Evolutionary conservation across 495 filamentous ascomycete species (phyloP).

Genomic region (Lasiosphaeria miniovina): DNA sequence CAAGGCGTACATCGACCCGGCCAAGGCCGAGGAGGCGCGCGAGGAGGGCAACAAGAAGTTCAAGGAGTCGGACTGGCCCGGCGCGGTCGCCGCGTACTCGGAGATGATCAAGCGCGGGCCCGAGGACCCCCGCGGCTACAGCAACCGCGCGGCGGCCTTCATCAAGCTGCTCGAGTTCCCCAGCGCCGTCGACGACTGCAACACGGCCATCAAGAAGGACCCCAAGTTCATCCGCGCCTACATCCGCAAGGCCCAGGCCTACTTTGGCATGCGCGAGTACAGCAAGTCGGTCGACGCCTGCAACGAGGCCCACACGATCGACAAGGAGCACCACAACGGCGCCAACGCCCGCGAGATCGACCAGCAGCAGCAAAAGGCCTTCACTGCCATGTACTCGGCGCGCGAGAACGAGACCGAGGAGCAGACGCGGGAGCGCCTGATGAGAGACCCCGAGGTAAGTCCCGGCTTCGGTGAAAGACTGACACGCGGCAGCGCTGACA

Average conservation of each 20-base stretch:
- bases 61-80: conserved; percentile 95
- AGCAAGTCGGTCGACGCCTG: conserved; percentile 89
- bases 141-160: conserved; percentile 93
- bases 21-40: conserved; percentile 90
- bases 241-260: conserved; percentile 89
- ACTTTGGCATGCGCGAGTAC: conserved; percentile 96
- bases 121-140: conserved; percentile 90
- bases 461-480: background rate
- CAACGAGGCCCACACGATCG: conserved; percentile 72
- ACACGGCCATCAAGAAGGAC: conserved; percentile 85
- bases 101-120: conserved; percentile 98
- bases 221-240: conserved; percentile 93
- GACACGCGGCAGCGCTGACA: conserved; percentile 31
- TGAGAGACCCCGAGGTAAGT: conserved; percentile 87
- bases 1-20: conserved; percentile 82
- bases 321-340: conserved; percentile 60
- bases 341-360: conserved; percentile 88
- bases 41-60: conserved; percentile 94
- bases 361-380: conserved; percentile 89
- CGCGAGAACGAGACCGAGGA: conserved; percentile 95
- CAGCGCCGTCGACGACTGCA: conserved; percentile 87
- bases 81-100: conserved; percentile 87
- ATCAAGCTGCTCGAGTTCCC: conserved; percentile 97
- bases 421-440: conserved; percentile 88
- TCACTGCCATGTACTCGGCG: conserved; percentile 82